Percentiles rank a stretch among this genome's conserved stretches.
These are phyloP conservation scores for Crithidia fasciculata DNA, from an alignment of 208 protist species.

Conservation along the genomic window DNA sequence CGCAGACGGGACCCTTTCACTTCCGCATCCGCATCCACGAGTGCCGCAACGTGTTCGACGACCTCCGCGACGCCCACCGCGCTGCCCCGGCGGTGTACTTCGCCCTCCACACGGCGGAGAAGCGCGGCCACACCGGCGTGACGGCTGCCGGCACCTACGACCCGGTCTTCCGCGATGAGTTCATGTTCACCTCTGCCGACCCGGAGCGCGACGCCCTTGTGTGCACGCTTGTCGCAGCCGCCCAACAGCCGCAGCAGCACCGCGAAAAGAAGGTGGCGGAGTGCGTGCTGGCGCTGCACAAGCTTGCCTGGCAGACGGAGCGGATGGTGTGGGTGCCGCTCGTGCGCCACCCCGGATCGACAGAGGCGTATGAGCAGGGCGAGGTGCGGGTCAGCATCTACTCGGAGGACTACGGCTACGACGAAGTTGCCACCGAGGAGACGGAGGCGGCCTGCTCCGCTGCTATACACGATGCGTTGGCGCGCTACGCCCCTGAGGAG, in stretches of 20 bases:
- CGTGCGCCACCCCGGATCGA: conserved; percentile 70
- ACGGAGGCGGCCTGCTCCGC: conserved; percentile 62
- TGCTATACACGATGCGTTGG: conserved; percentile 57
- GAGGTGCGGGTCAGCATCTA: conserved; percentile 72
- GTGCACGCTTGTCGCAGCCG: conserved; percentile 59
- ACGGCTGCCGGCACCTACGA: conserved; percentile 43
- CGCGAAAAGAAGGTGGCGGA: conserved; percentile 64
- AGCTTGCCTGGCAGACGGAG: conserved; percentile 62
- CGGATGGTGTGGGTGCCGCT: conserved; percentile 68
- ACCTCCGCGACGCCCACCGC: conserved; percentile 37
- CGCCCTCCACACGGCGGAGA: conserved; percentile 59
- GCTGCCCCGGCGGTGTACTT: conserved; percentile 53
- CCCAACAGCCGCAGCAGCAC: conserved; percentile 9
- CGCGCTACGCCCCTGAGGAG: conserved; percentile 64
- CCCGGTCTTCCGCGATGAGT: conserved; percentile 81
- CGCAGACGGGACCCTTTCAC: conserved; percentile 15
- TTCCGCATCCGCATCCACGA: conserved; percentile 72
- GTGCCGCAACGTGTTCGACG: conserved; percentile 39
- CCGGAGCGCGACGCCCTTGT: conserved; percentile 72
- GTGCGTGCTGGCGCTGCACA: conserved; percentile 71
- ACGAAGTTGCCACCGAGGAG: conserved; percentile 44
- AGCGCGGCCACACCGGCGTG: conserved; percentile 62
- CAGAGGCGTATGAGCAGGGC: conserved; percentile 75
- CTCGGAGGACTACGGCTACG: conserved; percentile 69
- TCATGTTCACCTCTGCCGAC: conserved; percentile 62